A percentile compares a stretch with the other conserved stretches of the same genome.
Conservation (phyloP, 176 grass and related monocot genomes). For the Hsuehochloa calcarea region DNA sequence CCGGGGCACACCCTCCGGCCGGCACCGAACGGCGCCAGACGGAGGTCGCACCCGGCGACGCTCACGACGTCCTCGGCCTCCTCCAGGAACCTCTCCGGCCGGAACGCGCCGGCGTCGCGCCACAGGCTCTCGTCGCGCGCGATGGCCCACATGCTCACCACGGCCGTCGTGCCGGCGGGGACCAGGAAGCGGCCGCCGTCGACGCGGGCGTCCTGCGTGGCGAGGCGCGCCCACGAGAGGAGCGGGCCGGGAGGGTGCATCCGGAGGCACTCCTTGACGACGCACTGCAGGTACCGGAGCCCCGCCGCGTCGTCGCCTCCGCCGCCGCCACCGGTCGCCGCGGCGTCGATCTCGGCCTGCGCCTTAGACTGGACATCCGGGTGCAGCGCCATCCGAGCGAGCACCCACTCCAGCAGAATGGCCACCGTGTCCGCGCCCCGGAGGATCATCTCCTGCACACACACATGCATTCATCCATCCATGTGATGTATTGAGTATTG, state of each 20-base stretch:
- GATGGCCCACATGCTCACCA: constrained; percentile 61
- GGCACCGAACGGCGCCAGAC: constrained; percentile 48
- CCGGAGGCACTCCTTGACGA: constrained; percentile 44
- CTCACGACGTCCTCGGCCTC: background rate
- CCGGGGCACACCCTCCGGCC: constrained; percentile 41
- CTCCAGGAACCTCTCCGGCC: constrained; percentile 32
- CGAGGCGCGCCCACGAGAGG: constrained; percentile 50
- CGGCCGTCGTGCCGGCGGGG: constrained; percentile 42
- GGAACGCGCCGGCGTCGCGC: constrained; percentile 33
- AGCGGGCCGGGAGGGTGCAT: constrained; percentile 56
- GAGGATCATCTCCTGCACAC: constrained; percentile 55
- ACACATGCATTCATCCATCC: background rate
- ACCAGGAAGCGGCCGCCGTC: constrained; percentile 13
- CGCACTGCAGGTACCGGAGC: constrained; percentile 34
- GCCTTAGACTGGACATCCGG: constrained; percentile 32
- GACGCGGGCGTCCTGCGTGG: constrained; percentile 19
- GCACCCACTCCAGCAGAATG: constrained; percentile 49
- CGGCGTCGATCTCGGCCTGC: constrained; percentile 1
- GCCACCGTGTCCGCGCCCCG: constrained; percentile 53
- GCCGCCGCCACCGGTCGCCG: background rate
- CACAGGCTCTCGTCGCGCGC: constrained; percentile 29
- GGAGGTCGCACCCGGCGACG: constrained; percentile 32
- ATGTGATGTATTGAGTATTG: background rate
- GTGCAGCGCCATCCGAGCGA: constrained; percentile 39
- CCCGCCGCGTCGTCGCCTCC: background rate